phyloP scores from a whole-genome alignment of 345 rosid species.

The Mallotus nudiflorus region DNA sequence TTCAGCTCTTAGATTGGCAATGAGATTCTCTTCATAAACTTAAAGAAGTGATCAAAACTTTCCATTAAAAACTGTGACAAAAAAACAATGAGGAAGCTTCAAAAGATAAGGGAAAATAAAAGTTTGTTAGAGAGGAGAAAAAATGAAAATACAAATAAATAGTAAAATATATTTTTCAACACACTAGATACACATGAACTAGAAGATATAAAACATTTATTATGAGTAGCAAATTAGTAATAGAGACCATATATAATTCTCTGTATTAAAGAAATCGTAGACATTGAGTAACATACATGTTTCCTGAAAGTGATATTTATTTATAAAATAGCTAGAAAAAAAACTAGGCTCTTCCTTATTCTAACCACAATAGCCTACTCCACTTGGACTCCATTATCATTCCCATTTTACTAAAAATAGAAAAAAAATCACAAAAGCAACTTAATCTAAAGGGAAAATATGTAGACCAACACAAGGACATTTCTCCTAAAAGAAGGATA shows the following conservation, averaged over 20 bases:
- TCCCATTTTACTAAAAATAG: background rate
- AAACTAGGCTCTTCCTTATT: background rate
- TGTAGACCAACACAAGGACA: background rate
- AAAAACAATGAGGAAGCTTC: slow-evolving; percentile 17
- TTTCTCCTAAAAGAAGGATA: background rate
- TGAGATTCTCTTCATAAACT: slow-evolving; percentile 91
- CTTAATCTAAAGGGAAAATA: background rate
- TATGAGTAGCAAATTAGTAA: background rate
- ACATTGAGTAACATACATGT: background rate
- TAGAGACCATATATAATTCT: too few relatives aligned
- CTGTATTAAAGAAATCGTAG: background rate
- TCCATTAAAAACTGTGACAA: slow-evolving; percentile 74
- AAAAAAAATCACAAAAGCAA: background rate
- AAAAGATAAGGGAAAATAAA: background rate
- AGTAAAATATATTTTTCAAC: background rate
- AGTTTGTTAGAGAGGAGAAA: background rate
- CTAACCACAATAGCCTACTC: background rate
- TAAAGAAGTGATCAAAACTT: slow-evolving; percentile 85
- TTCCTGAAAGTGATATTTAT: background rate
- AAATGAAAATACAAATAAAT: slow-evolving; percentile 18
- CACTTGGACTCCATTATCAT: background rate
- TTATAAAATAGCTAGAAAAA: background rate
- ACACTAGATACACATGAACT: too few relatives aligned
- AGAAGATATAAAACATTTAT: too few relatives aligned
- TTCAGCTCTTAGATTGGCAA: too few relatives aligned